Percentiles rank a stretch among this genome's conserved stretches.
Evolutionary conservation across 345 rosid genomes (phyloP).

Genomic region (Eucalyptus urophylla): DNA sequence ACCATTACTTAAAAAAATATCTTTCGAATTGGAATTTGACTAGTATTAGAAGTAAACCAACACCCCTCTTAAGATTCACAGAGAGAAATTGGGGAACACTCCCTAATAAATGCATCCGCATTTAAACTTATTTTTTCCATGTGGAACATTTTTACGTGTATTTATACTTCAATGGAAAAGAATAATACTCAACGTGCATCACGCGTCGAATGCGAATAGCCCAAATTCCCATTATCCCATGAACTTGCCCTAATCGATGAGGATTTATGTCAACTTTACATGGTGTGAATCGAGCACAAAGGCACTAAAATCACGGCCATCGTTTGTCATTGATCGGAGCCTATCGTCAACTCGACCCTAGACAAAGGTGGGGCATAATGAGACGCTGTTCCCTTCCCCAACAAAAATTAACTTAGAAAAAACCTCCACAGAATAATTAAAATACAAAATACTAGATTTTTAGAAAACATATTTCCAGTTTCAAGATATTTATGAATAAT

Average conservation of each 20-base stretch:
- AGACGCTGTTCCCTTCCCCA: neutral
- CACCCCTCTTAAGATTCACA: neutral
- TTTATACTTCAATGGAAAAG: neutral
- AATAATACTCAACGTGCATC: neutral
- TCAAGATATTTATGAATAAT: neutral
- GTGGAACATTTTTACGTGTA: neutral
- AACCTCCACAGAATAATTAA: neutral
- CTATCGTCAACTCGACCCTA: too few relatives aligned
- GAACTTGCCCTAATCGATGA: neutral
- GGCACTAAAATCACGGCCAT: neutral
- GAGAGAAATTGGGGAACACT: rapidly evolving
- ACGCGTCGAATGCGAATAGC: rapidly evolving
- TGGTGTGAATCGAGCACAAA: neutral
- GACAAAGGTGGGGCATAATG: neutral
- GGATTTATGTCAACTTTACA: neutral
- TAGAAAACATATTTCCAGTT: neutral
- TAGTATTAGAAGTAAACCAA: neutral
- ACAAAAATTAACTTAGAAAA: neutral
- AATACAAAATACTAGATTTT: neutral
- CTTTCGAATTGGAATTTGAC: neutral
- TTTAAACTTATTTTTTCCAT: neutral
- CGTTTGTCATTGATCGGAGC: neutral
- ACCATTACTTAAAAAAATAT: neutral
- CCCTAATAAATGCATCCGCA: neutral
- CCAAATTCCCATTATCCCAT: neutral